Base-by-base conservation (phyloP, 2,329 filamentous ascomycete genomes). In the Didymellaceae sp. region DNA sequence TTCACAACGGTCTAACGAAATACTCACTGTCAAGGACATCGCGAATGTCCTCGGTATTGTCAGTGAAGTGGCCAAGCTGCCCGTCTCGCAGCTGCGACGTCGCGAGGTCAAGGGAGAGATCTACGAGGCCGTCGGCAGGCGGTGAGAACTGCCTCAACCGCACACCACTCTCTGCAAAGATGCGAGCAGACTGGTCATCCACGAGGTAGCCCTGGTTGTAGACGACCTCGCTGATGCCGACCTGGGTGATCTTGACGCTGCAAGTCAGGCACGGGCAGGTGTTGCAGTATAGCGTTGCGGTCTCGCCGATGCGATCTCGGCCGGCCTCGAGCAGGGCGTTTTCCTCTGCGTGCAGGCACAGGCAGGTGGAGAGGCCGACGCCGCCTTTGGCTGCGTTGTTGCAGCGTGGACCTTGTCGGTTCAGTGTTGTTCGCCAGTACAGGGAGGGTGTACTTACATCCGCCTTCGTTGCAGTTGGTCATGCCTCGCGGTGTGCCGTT, bases 341-440 rank as follows among this genome's bases (percentile, higher is more conserved):
- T 76, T 99, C 94, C 77, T 99, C 94, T 1, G 94, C 94, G 72
- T 99, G 94, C n/a, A 99, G 84, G 72, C 94, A 99, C 40, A 97
- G 81, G 68, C 94, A 99, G 5, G 93, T 96, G 4, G 87, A 86
- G 16, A 99, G 81, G 1, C 84, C 86, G 35, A 86, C 81, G 18
- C 94, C 94, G 20, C 82, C 83, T 22, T 82, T 82, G 47, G 84
- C 81, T 5, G 85, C 88, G 43, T 83, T 82, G 73, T 99, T 97
- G 75, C 94, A 99, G 39, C 94, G 83, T 9, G 80, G 76, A 61
- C 80, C 79, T 82, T 46, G 11, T 8, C 9, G 4, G 10, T 31
- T 50, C 30, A 54, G 59, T 16, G 52, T 24, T 8, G 6, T 17
- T 9, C 5, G 10, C 10, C 10, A 13, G 7, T 13, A 28, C 6